Base-by-base conservation (phyloP, 352 stramenopile genomes). In the Blastocystis sp. region DNA sequence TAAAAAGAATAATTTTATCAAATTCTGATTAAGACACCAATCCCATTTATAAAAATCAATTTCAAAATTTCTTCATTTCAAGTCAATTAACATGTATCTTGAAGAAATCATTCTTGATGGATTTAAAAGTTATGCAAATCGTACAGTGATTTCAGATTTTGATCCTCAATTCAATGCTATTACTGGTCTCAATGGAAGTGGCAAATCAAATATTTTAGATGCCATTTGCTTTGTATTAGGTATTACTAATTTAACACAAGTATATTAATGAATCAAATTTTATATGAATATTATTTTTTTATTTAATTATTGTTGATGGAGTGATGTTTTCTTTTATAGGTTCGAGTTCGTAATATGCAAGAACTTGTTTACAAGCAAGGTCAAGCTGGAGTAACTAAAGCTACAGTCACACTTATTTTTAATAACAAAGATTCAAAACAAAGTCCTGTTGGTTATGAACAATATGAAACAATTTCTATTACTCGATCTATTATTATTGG, bases 321-420 rank as follows among this genome's bases (percentile, higher is more conserved):
- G 13, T 13, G 11, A 28, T 6, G 11, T 45, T 65, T 6, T 18
- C 13, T 18, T 13, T 4, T 18, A 1, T 68, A 65, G 54, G 90
- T 99, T 56, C 86, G 91, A 52, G 91, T 90, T 30, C 86, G 81
- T 44, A 97, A 95, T 72, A 77, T 98, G 9, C 89, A 94, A 58
- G 91, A 97, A 67, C 83, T 99, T 19, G 90, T 99, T 37, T 99
- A 99, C 83, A 99, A 98, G 73, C 87, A 97, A 68, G 91, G 91
- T 13, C 90, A 99, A 65, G 88, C 90, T 0, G 89, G 90, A 19
- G 85, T 98, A 45, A 97, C 89, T 67, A 99, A 98, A 70, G 90
- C 91, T 32, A 92, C 73, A 37, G 91, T 98, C 4, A 95, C 89
- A 18, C 87, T 98, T 67, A 80, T 96, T 11, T 99, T 99, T 69